Evolutionary conservation across 805 yeast species (phyloP), one percentile per base, ranked within the genome.

Genomic region (Yarrowia deformans): DNA sequence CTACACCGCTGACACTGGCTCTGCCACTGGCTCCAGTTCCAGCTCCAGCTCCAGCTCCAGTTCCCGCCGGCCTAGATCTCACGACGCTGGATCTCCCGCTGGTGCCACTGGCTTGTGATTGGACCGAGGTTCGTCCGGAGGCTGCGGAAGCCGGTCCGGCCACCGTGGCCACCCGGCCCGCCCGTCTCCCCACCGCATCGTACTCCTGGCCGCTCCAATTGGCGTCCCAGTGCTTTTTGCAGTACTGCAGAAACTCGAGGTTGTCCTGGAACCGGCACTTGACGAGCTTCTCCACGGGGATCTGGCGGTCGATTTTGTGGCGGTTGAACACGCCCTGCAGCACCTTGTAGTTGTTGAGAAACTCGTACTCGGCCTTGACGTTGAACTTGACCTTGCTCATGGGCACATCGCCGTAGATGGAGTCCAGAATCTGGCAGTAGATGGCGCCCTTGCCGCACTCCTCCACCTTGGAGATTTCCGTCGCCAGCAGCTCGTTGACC

Each of bases 371-470:
- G 14, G 85, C 82, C 16, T 83, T 81, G 12, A 90, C 88, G 70
- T 87, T 85, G 76, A 89, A 92, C 74, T 86, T 88, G 68, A 94
- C 96, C 73, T 88, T 86, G 61, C 80, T 75, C 89, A 94, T 85
- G 1, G 97, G 95, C 19, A 95, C 84, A 73, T 92, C 97, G 10
- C 89, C 88, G 74, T 83, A 90, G 19, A 95, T 87, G 8, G 93
- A 86, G 78, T 95, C 98, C 81, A 94, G 83, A 48, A 95, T 84
- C 80, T 93, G 97, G 78, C 98, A 93, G 77, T 91, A 94, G 0
- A 92, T 94, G 0, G 97, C 97, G 1, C 99, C 99, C 1, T 90
- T 86, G 18, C 99, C 99, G 76, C 97, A 89, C 78, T 93, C 93
- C 76, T 95, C 99, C 1, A 95, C 89, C 76, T 90, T 91, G 45